Base-by-base conservation (phyloP, 208 protist genomes). In the Crithidia fasciculata region DNA sequence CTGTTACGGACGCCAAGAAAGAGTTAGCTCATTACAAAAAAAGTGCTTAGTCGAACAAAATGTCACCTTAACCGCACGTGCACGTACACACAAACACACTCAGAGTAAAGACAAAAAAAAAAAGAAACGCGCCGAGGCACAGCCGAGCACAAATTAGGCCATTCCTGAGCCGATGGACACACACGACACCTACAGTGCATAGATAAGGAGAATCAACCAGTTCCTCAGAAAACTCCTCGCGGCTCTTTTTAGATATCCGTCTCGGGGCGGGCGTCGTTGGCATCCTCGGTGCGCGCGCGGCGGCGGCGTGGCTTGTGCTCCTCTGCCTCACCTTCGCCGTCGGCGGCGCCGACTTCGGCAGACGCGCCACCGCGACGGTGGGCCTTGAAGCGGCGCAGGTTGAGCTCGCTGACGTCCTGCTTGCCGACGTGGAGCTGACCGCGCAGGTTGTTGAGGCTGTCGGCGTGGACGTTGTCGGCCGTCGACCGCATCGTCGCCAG, bases 391-490 rank as follows among this genome's bases (percentile, higher is more conserved):
- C 90, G 83, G 10, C 92, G 90, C 8, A 95, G 85, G 60, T 91
- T 94, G 13, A 96, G 82, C 53, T 88, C 81, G 9, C 73, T 57
- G 1, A 94, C 69, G 69, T 94, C 84, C 54, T 95, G 89, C 43
- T 84, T 88, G 18, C 92, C 92, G 10, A 96, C 88, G 79, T 96
- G 92, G 5, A 96, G 77, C 70, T 96, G 92, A 2, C 92, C 92
- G 47, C 83, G 80, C 5, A 96, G 81, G 76, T 95, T 95, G 41
- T 86, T 68, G 76, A 95, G 85, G 7, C 67, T 79, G 71, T 96
- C 92, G 1, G 76, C 69, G 40, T 74, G 72, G n/a, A 94, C 89
- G 69, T 96, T 96, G 15, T 76, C 86, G 2, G 80, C 78, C 0
- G 83, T 94, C 16, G 83, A 90, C 8, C 85, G 85, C 72, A 91